A percentile compares a stretch with the other conserved stretches of the same genome.
phyloP scores from a whole-genome alignment of 306 rosid species.

The Glycine soja region DNA sequence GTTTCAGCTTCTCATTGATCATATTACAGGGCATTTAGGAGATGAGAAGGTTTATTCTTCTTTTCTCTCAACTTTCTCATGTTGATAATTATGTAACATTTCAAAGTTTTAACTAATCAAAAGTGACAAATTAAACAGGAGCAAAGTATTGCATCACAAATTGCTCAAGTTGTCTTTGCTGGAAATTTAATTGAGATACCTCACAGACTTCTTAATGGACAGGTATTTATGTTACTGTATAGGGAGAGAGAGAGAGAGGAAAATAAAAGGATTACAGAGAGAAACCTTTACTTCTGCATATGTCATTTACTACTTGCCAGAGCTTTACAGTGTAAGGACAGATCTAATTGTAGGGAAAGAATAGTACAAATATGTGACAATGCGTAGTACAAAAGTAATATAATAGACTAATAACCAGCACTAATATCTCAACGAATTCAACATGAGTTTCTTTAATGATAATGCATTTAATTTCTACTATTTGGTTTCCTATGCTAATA shows the following conservation, averaged over 20 bases:
- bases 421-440: no score
- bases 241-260: neutral
- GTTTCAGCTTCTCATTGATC: slow-evolving; percentile 93
- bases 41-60: slow-evolving; percentile 75
- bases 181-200: slow-evolving; percentile 90
- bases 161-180: slow-evolving; percentile 79
- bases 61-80: slow-evolving; percentile 41
- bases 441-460: no score
- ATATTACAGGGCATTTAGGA: slow-evolving; percentile 96
- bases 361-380: no score
- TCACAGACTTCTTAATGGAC: slow-evolving; percentile 76
- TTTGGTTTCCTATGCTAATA: no score
- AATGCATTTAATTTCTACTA: no score
- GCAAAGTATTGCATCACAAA: slow-evolving; percentile 85
- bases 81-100: slow-evolving; percentile 37
- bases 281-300: neutral
- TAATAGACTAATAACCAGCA: no score
- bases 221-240: slow-evolving; percentile 60
- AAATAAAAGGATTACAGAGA: neutral
- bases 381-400: no score
- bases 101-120: slow-evolving; percentile 45
- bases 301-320: no score
- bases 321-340: no score
- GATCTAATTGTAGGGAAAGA: no score
- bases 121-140: slow-evolving; percentile 65